Evolutionary conservation across 192 early-diverging fungal genomes (phyloP), one percentile per base, ranked within the genome.

Genomic region (Backusella tuberculispora): DNA sequence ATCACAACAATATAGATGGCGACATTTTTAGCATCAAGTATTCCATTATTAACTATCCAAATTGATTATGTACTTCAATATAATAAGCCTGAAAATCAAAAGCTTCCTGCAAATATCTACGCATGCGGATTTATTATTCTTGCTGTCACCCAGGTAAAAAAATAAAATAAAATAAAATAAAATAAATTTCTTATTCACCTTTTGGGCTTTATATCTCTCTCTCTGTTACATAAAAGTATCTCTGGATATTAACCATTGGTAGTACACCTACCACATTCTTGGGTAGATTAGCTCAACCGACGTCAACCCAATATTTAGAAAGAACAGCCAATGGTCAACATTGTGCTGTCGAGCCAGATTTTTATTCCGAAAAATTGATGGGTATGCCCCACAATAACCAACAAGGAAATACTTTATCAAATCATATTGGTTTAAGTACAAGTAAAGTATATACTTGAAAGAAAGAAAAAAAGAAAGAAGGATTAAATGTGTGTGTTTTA

Each of bases 191-290:
- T n/a, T 50, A 13, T 5, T 42, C 29, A 48, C 9, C 46, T 41
- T 34, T 69, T n/a, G n/a, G 10, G 3, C 10, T 69, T 69, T 21
- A 24, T 41, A 0, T 21, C n/a, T 66, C 26, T 48, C 3, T 34
- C 29, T 40, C 9, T 21, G 0, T 12, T 0, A 24, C 6, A 6
- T 29, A 5, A 14, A 78, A 81, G 76, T 87, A 91, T 74, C 78
- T 91, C 37, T 94, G 90, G 92, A 80, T 92, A 34, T 76, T 91
- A 26, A 83, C 85, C n/a, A 87, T 93, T 63, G 92, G 91, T 42
- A 85, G 87, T 78, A 88, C 87, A 34, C 86, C 88, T 1, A 85
- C 89, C 3, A 89, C 90, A 3, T 80, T 9, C 44, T 44, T 73
- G 34, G 69, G 38, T 41, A 15, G 64, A 42, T 65, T 80, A 3